Evolutionary conservation across 176 grass and related monocot species (phyloP), one percentile per base, ranked within the genome.

Genomic region (Poa annua): DNA sequence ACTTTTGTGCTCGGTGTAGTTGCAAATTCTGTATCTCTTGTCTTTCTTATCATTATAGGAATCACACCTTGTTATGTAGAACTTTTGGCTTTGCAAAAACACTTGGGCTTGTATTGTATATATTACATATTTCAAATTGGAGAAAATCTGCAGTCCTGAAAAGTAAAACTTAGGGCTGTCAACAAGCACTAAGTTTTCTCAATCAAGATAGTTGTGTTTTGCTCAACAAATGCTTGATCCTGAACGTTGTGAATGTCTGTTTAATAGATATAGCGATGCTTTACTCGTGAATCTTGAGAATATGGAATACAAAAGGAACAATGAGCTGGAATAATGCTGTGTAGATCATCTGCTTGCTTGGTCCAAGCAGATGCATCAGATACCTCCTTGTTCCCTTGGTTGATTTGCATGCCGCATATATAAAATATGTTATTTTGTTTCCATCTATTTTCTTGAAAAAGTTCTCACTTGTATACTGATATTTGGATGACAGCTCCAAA

Each of bases 401-500:
- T 63, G 60, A 29, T 32, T 63, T 63, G 60, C 60, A 47, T 51
- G 19, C 39, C 13, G 16, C 48, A 84, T 57, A 35, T 16, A 20
- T 1, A 26, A 50, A 83, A 42, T 17, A 11, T 59, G 49, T 1
- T 79, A 16, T 62, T 26, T 29, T 62, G 59, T 10, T 26, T 62
- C 24, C 3, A 15, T 63, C 41, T 9, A 13, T 63, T 61, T 63
- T 63, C 60, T 32, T 63, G 24, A 26, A 62, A 69, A 32, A 62
- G 67, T 73, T 75, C 49, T 72, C 3, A 88, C 76, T 57, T 48
- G 35, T 54, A 69, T 65, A 14, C 50, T 81, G 8, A 25, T 76
- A 49, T 84, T 63, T 42, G 78, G 25, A 38, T 81, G 48, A 80
- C 91, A 99, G 96, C 91, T 99, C 47, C 93, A 88, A 79, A 99